Evolutionary conservation across 345 rosid genomes (phyloP).

Genomic region (Boechera divaricarpa): DNA sequence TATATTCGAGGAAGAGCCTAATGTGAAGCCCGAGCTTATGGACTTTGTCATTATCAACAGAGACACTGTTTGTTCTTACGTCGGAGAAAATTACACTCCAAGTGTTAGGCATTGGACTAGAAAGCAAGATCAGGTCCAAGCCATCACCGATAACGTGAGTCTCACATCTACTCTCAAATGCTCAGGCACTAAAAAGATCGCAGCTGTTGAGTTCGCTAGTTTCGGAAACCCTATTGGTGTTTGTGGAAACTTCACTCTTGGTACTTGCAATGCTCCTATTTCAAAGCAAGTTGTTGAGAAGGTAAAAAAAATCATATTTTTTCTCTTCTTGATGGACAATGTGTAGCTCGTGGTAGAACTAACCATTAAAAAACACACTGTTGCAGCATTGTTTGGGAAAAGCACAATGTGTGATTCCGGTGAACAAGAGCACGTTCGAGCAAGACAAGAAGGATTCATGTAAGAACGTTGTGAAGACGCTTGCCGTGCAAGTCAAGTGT

Average conservation of each 20-base stretch:
- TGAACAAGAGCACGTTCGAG: conserved; percentile 49
- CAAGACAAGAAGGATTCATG: conserved; percentile 52
- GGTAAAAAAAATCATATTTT: conserved; percentile 41
- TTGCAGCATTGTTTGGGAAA: conserved; percentile 72
- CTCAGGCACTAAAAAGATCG: conserved; percentile 53
- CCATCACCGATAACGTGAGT: conserved; percentile 49
- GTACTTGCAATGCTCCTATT: conserved; percentile 59
- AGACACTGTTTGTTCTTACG: conserved; percentile 73
- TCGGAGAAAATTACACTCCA: conserved; percentile 68
- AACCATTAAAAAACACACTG: conserved; percentile 7
- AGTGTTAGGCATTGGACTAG: conserved; percentile 60
- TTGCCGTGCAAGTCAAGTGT: conserved; percentile 79
- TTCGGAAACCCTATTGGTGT: conserved; percentile 75
- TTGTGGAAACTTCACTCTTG: conserved; percentile 63
- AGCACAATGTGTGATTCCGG: conserved; percentile 55
- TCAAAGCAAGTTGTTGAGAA: conserved; percentile 67
- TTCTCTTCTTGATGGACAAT: not conserved
- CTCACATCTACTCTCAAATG: conserved; percentile 64
- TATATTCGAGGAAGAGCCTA: conserved; percentile 73
- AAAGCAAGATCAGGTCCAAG: conserved; percentile 45
- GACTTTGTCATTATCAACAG: conserved; percentile 61
- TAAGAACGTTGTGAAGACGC: conserved; percentile 51
- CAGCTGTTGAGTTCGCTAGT: conserved; percentile 77
- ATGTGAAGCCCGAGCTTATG: conserved; percentile 58
- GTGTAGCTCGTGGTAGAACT: not conserved